Evolutionary conservation across 805 yeast genomes (phyloP), one percentile per base, ranked within the genome.

Genomic region (Metschnikowia noctiluminum): DNA sequence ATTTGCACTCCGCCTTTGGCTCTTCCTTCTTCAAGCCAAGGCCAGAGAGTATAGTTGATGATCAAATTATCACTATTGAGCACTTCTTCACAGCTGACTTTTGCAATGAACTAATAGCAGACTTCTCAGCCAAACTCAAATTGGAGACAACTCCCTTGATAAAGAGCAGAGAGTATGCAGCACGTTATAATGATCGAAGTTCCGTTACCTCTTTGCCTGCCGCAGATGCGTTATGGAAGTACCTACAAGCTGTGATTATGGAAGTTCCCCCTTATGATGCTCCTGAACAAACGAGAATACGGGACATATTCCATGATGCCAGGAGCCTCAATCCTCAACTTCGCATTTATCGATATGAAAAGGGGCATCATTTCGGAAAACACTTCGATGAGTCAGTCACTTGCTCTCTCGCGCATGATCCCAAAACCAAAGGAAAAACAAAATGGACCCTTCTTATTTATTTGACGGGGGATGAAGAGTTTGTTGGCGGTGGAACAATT

Each of bases 361-460:
- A 70, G 51, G 85, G 85, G 0, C 86, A 82, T 50, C 79, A 73
- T 57, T 82, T 82, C 55, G 82, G 78, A 3, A 69, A 75, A 51
- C 87, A 82, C 57, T 81, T 80, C 55, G 88, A 82, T 55, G 87
- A 82, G 42, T 68, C 79, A 7, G 84, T 79, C 5, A 49, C 52
- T 3, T 69, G 71, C 30, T 55, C 63, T 1, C 44, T 60, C 8
- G 55, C 60, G 9, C 61, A 57, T 10, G 62, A 64, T 10, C 59
- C 62, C 14, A 61, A 57, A 1, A 10, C 28, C 13, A 55, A 50
- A 28, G 81, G 82, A 0, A 54, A 42, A 11, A 81, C 87, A 0
- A 72, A 66, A 53, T 82, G 87, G 87, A 82, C 88, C 0, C 60
- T 82, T 21, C 63, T 82, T 36, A 66, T 82, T 1, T 82, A 82